These are phyloP conservation scores for Carallia brachiata DNA, from an alignment of 345 rosid genomes.

Conservation along the genomic window DNA sequence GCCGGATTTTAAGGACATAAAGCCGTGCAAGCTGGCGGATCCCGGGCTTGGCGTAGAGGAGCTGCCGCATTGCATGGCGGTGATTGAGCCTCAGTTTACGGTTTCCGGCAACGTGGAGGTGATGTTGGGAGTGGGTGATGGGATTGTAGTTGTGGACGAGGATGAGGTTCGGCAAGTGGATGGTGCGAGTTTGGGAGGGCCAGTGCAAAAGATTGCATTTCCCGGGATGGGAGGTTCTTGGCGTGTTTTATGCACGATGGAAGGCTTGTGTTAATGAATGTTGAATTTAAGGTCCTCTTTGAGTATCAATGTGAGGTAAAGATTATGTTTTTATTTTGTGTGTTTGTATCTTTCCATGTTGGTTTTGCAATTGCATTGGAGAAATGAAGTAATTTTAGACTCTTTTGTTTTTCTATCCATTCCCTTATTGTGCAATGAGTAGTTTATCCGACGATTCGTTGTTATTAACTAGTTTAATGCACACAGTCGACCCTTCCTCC, in stretches of 20 bases:
- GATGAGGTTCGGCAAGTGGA: conserved; percentile 67
- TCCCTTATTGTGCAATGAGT: background rate
- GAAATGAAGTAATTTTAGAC: background rate
- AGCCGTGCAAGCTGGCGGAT: conserved; percentile 58
- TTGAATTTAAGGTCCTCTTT: conserved; percentile 46
- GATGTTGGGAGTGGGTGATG: conserved; percentile 55
- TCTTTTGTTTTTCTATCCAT: no score
- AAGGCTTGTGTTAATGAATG: conserved; percentile 63
- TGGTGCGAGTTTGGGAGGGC: conserved; percentile 48
- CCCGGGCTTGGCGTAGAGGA: conserved; percentile 53
- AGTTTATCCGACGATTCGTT: background rate
- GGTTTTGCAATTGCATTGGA: background rate
- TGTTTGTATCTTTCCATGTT: background rate
- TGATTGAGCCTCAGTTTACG: conserved; percentile 87
- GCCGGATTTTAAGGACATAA: conserved; percentile 66
- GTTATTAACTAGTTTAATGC: background rate
- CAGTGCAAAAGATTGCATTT: conserved; percentile 80
- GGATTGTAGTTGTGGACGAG: conserved; percentile 68
- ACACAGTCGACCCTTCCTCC: conserved; percentile 94
- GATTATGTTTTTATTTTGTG: background rate
- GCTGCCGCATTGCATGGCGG: conserved; percentile 63
- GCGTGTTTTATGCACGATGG: conserved; percentile 91
- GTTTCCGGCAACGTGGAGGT: conserved; percentile 87
- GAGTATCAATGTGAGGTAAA: conserved; percentile 76
- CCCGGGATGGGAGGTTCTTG: conserved; percentile 71